These are phyloP conservation scores for Neurospora sp. DNA, from an alignment of 495 filamentous ascomycete species.

Conservation along the genomic window DNA sequence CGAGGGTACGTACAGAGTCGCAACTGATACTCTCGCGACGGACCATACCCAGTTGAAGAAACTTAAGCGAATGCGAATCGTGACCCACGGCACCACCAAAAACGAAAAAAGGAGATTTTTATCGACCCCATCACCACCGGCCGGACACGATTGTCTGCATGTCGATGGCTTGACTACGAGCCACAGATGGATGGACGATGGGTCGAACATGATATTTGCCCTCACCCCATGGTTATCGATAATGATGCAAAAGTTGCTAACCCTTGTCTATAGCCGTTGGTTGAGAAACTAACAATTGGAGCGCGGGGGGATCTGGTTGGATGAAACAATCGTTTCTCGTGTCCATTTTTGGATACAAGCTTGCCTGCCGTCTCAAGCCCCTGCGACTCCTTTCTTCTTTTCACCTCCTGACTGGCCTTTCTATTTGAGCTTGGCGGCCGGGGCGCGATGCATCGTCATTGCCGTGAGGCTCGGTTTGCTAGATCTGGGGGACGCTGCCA, in stretches of 20 bases:
- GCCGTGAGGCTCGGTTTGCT: neutral
- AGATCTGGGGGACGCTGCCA: neutral
- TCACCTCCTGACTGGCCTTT: neutral
- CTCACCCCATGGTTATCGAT: neutral
- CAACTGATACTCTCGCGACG: neutral
- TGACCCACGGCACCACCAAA: neutral
- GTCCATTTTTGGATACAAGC: slow-evolving; percentile 37
- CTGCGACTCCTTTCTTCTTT: neutral
- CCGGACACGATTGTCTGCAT: neutral
- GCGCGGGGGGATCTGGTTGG: slow-evolving; percentile 26
- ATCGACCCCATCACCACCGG: neutral
- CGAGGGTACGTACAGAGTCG: neutral
- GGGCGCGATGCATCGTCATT: neutral
- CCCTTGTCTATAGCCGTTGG: neutral
- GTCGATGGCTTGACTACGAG: neutral
- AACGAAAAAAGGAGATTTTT: neutral
- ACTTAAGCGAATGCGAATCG: neutral
- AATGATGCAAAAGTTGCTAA: neutral
- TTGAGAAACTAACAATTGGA: neutral
- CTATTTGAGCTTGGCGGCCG: neutral
- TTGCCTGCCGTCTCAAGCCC: slow-evolving; percentile 13
- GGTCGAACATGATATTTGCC: neutral
- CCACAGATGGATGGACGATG: neutral
- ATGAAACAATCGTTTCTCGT: slow-evolving; percentile 42
- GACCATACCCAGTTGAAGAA: neutral